Evolutionary conservation across 1,139 yeast genomes (phyloP), one percentile per base, ranked within the genome.

Genomic region (Meyerozyma smithsonii): DNA sequence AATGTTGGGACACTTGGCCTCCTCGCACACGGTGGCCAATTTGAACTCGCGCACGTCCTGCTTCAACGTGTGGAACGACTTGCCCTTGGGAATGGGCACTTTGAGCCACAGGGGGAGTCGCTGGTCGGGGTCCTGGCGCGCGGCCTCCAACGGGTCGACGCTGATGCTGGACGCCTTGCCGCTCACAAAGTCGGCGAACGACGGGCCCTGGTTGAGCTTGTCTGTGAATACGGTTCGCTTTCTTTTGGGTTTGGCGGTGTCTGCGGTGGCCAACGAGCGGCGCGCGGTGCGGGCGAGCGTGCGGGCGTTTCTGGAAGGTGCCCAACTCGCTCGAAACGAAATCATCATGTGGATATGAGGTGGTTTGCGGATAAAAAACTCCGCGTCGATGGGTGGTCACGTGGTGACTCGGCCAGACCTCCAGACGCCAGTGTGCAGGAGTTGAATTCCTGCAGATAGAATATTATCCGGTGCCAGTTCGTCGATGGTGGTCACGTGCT

Each of bases 1-100:
- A 45, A 94, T 94, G 59, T 94, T 94, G 15, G 99, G 99, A 64
- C 99, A 94, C 56, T 92, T 83, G 8, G 98, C 98, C 57, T 92
- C 98, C 61, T 92, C 97, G 65, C 99, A 94, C 23, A 94, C 99
- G 0, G 98, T 90, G 32, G 96, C 85, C 41, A 94, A 69, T 48
- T 88, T 88, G 46, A 94, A 68, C 46, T 94, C 97, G 46, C 90
- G 74, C 32, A 94, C 84, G 56, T 94, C 99, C 36, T 81, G 76
- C 57, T 90, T 89, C 50, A 94, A 72, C 51, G 79, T 82, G 54
- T 81, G 81, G 62, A 78, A 92, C 36, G 85, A 82, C 48, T 79
- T 74, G 36, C 98, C 98, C 64, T 86, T 87, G 12, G 98, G 98
- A 49, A 92, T 89, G 6, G 95, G 95, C 3, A 92, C 96, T 60